phyloP scores from a whole-genome alignment of 805 yeast species.

The Myxozyma lipomycoides region DNA sequence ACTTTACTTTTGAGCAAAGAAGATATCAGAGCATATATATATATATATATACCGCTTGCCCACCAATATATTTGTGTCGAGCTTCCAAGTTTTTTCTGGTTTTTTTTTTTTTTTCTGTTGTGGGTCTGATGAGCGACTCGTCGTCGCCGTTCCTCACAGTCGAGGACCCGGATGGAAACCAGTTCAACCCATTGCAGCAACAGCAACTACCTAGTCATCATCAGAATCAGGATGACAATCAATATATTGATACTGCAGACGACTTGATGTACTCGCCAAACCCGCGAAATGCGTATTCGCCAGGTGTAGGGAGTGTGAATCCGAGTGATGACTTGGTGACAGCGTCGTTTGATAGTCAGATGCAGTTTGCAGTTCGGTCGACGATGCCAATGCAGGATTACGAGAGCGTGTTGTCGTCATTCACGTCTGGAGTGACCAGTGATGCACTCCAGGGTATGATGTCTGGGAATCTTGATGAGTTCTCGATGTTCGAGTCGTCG shows the following conservation, averaged over 20 bases:
- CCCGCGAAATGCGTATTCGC: neutral
- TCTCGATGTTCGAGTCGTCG: neutral
- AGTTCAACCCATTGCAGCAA: neutral
- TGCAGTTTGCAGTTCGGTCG: neutral
- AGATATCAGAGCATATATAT: no score
- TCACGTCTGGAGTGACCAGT: neutral
- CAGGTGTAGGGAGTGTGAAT: neutral
- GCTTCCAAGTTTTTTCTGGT: no score
- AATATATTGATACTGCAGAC: neutral
- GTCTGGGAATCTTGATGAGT: neutral
- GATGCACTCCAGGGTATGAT: neutral
- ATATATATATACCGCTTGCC: no score
- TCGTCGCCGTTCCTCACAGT: constrained; percentile 1
- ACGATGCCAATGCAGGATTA: neutral
- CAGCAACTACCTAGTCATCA: neutral
- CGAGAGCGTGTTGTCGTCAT: neutral
- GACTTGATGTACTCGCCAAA: neutral
- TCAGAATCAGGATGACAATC: neutral
- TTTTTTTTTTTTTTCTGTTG: neutral
- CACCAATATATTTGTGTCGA: no score
- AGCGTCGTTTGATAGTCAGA: neutral
- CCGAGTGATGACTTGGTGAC: neutral
- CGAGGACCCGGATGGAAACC: neutral
- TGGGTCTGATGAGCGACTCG: neutral
- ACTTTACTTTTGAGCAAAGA: no score